Percentiles rank a stretch among this genome's conserved stretches.
phyloP scores from a whole-genome alignment of 2,329 filamentous ascomycete species.

The Claviceps digitariae region DNA sequence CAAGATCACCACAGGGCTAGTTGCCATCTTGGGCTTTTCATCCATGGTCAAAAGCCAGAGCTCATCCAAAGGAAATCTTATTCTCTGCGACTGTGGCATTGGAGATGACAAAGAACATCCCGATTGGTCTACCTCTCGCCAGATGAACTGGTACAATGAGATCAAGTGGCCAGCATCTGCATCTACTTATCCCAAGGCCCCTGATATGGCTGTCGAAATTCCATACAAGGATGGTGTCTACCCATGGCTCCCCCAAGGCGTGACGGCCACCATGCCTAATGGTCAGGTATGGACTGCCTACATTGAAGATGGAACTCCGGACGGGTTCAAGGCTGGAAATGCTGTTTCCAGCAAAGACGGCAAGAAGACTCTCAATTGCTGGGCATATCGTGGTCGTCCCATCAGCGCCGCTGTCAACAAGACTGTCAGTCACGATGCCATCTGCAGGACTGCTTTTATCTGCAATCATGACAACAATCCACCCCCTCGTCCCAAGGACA shows the following conservation, averaged over 20 bases:
- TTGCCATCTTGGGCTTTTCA: conserved; percentile 13
- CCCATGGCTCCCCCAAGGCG: conserved; percentile 24
- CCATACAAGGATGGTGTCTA: conserved; percentile 25
- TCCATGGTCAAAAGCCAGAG: conserved; percentile 12
- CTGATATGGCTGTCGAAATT: conserved; percentile 25
- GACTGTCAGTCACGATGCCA: conserved; percentile 22
- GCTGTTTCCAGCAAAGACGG: conserved; percentile 26
- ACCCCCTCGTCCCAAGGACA: conserved; percentile 21
- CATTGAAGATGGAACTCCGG: conserved; percentile 26
- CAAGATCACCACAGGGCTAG: conserved; percentile 11
- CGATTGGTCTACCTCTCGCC: conserved; percentile 29
- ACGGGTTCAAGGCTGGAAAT: conserved; percentile 25
- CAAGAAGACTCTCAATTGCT: conserved; percentile 26
- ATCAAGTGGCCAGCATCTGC: conserved; percentile 23
- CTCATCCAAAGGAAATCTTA: conserved; percentile 22
- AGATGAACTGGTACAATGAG: conserved; percentile 30
- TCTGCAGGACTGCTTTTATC: conserved; percentile 28
- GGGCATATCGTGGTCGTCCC: conserved; percentile 27
- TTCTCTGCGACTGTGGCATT: conserved; percentile 29
- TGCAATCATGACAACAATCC: conserved; percentile 23
- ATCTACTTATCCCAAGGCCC: conserved; percentile 21
- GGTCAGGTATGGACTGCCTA: conserved; percentile 28
- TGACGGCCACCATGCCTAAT: conserved; percentile 24
- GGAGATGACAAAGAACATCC: conserved; percentile 26
- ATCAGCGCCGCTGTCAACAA: conserved; percentile 25